A percentile compares a stretch with the other conserved stretches of the same genome.
These are phyloP conservation scores for Vaccinium corymbosum DNA, from an alignment of 148 eudicot species.

Conservation along the genomic window DNA sequence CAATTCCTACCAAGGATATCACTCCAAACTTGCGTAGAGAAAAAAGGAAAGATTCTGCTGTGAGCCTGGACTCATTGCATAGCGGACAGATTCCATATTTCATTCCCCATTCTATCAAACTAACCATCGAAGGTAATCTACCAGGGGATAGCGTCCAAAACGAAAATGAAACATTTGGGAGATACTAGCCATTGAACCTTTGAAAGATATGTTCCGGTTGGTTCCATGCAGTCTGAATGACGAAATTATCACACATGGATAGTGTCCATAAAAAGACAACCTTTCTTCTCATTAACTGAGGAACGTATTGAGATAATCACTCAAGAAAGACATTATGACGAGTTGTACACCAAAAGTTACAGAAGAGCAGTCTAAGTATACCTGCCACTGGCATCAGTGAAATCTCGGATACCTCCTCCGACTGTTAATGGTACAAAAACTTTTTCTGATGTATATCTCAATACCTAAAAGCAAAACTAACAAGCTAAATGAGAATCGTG, in stretches of 20 bases:
- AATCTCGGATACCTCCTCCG: constrained; percentile 98
- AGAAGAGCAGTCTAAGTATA: constrained; percentile 18
- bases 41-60: not conserved
- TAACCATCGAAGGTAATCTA: not conserved
- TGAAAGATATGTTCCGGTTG: not conserved
- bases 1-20: not conserved
- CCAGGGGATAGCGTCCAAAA: constrained; percentile 4
- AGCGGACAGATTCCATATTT: not conserved
- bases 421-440: constrained; percentile 96
- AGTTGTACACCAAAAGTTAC: not conserved
- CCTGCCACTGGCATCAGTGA: constrained; percentile 96
- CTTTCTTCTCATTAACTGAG: not conserved
- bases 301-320: not conserved
- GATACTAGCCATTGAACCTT: not conserved
- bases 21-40: not conserved
- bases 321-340: not conserved
- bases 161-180: not conserved
- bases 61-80: not conserved
- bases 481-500: not conserved
- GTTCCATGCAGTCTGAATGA: not conserved
- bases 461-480: constrained; percentile 42
- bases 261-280: not conserved
- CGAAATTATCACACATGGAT: not conserved
- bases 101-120: not conserved
- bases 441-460: constrained; percentile 78